Percentiles rank a stretch among this genome's conserved stretches.
Conservation (phyloP, 305 asterid genomes). For the Vinca major region DNA sequence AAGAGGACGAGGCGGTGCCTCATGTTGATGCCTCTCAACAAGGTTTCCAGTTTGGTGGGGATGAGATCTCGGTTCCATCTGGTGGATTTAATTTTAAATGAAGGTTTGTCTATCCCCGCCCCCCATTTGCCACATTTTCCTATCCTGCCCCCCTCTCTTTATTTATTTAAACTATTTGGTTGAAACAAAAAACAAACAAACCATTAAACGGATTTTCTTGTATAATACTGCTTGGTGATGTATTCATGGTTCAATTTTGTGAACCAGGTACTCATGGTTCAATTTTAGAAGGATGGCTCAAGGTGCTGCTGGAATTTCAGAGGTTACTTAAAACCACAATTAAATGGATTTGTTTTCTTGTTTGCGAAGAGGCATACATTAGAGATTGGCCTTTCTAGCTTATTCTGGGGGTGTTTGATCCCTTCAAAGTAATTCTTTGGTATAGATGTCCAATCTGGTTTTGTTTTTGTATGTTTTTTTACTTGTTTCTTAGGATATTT, state of each 20-base stretch:
- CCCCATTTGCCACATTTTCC: not conserved
- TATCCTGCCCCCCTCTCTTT: too few species aligned
- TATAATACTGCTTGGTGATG: not conserved
- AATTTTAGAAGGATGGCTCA: not conserved
- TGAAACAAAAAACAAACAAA: not conserved
- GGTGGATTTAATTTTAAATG: constrained; percentile 65
- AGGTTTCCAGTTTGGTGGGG: constrained; percentile 62
- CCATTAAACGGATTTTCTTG: not conserved
- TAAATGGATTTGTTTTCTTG: not conserved
- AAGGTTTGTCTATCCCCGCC: constrained; percentile 6
- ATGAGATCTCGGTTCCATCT: constrained; percentile 39
- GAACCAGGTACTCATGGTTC: not conserved
- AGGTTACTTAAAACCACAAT: not conserved
- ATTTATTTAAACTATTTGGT: not conserved
- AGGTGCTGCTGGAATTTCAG: not conserved
- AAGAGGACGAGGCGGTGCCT: constrained; percentile 52
- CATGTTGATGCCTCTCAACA: constrained; percentile 47
- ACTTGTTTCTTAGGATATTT: not conserved
- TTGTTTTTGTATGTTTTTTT: not conserved
- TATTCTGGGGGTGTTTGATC: not conserved
- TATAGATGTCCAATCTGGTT: not conserved
- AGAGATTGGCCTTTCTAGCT: constrained; percentile 1
- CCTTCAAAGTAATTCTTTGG: not conserved
- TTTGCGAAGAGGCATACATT: not conserved
- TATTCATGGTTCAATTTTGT: not conserved